phyloP scores from a whole-genome alignment of 2,329 filamentous ascomycete genomes.

The Fusarium sp. region DNA sequence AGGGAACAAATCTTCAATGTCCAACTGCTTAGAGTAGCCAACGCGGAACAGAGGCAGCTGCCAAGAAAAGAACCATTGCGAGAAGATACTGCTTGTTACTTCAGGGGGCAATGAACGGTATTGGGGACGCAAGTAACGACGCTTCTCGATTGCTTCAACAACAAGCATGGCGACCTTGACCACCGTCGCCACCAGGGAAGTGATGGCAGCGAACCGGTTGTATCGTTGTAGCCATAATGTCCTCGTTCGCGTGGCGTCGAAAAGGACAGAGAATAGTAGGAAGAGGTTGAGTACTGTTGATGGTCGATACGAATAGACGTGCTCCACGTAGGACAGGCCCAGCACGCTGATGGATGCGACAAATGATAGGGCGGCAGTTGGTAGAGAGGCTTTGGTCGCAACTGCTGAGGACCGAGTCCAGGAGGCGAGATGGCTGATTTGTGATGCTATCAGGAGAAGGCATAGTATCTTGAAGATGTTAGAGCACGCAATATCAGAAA shows the following conservation, averaged over 20 bases:
- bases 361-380: constrained; percentile 19
- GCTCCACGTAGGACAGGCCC: constrained; percentile 33
- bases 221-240: constrained; percentile 38
- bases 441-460: constrained; percentile 16
- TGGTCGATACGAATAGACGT: constrained; percentile 34
- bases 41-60: constrained; percentile 20
- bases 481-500: neutral
- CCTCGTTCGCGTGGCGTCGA: constrained; percentile 23
- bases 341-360: constrained; percentile 24
- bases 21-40: constrained; percentile 25
- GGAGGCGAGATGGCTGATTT: constrained; percentile 21
- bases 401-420: constrained; percentile 26
- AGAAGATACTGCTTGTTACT: constrained; percentile 22
- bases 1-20: constrained; percentile 20
- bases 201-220: constrained; percentile 10
- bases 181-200: constrained; percentile 20
- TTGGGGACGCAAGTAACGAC: constrained; percentile 16
- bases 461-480: constrained; percentile 26
- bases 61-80: constrained; percentile 37
- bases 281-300: constrained; percentile 35
- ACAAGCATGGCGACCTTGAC: constrained; percentile 19
- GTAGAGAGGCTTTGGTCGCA: constrained; percentile 21
- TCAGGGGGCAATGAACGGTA: constrained; percentile 20
- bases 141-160: constrained; percentile 29
- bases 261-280: constrained; percentile 24